Conservation (phyloP, 2,329 filamentous ascomycete genomes). For the Aspergillus fructus region DNA sequence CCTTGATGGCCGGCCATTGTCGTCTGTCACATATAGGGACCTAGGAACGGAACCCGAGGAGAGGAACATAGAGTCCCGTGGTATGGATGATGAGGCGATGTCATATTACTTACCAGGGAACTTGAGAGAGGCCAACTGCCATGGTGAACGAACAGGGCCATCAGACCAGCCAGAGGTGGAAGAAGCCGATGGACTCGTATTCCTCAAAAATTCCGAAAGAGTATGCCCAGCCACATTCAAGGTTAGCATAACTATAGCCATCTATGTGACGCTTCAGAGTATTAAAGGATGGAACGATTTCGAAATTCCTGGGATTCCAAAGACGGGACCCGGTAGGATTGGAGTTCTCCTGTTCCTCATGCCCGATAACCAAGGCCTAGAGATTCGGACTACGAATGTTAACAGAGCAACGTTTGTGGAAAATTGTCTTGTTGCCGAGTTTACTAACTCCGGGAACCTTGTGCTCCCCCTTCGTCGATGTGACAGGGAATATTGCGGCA, state of each 20-base stretch:
- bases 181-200: conserved; percentile 19
- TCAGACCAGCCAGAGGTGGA: conserved; percentile 16
- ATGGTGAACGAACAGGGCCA: background rate
- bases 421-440: conserved; percentile 32
- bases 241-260: conserved; percentile 18
- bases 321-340: conserved; percentile 21
- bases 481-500: conserved; percentile 27
- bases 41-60: background rate
- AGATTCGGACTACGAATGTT: conserved; percentile 29
- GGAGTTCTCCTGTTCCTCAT: conserved; percentile 31
- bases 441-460: conserved; percentile 22
- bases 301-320: conserved; percentile 29
- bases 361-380: conserved; percentile 27
- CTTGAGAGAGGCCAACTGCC: background rate
- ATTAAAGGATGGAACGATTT: conserved; percentile 29
- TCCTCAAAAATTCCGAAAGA: conserved; percentile 17
- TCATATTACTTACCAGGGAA: background rate
- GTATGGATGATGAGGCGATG: background rate
- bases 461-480: conserved; percentile 29
- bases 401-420: conserved; percentile 27
- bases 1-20: background rate
- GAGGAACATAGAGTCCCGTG: background rate
- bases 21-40: background rate
- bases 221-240: conserved; percentile 20
- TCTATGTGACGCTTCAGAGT: conserved; percentile 19